Conservation (phyloP, 495 filamentous ascomycete species). For the Cenococcum geophilum region DNA sequence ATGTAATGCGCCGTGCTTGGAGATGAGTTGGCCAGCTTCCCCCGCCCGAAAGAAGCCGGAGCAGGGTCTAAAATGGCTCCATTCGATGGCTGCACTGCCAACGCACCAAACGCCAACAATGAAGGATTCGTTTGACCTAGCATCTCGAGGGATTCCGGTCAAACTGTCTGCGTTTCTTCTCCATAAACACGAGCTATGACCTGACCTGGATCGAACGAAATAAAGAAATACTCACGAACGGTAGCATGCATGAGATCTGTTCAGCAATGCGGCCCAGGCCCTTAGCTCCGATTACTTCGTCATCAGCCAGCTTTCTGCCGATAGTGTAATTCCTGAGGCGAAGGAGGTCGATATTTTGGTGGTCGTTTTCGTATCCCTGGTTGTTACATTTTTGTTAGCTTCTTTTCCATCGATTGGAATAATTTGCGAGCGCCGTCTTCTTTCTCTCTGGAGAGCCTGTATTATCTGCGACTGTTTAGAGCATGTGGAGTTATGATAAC, state of each 20-base stretch:
- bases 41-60: background rate
- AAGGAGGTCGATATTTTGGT: conserved; percentile 68
- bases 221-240: conserved; percentile 37
- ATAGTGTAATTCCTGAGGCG: conserved; percentile 72
- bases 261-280: conserved; percentile 35
- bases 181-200: background rate
- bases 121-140: conserved; percentile 3
- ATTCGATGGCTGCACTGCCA: conserved; percentile 7
- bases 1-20: background rate
- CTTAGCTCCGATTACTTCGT: conserved; percentile 34
- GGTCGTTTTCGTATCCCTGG: conserved; percentile 66
- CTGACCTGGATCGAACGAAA: background rate
- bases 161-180: background rate
- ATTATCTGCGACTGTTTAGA: too few species aligned
- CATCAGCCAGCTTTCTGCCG: conserved; percentile 55
- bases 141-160: conserved; percentile 6
- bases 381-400: background rate
- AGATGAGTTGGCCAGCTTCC: background rate
- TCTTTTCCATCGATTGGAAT: background rate
- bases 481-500: too few species aligned
- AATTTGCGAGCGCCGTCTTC: too few species aligned
- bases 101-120: conserved; percentile 7
- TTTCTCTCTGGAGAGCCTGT: too few species aligned
- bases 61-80: background rate
- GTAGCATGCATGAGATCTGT: conserved; percentile 35